These are phyloP conservation scores for Kodamaea derodonti DNA, from an alignment of 1,139 yeast species.

Conservation along the genomic window DNA sequence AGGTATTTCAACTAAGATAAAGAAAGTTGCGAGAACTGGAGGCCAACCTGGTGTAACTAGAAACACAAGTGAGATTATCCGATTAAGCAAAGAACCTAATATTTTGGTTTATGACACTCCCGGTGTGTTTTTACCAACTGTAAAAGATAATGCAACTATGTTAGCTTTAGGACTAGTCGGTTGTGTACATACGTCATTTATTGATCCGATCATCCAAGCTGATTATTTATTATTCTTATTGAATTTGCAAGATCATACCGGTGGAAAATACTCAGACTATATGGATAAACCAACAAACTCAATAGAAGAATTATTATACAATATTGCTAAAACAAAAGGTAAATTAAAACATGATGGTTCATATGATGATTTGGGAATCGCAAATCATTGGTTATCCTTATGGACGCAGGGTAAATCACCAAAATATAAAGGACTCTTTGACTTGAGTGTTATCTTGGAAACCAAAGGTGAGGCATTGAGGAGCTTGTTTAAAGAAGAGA, in stretches of 20 bases:
- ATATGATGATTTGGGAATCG: constrained; percentile 59
- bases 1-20: constrained; percentile 32
- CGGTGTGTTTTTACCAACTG: constrained; percentile 82
- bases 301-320: constrained; percentile 54
- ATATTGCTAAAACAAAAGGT: constrained; percentile 46
- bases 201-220: constrained; percentile 84
- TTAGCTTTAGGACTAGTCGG: constrained; percentile 71
- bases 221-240: constrained; percentile 76
- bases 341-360: constrained; percentile 29
- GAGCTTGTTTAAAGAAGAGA: constrained; percentile 26
- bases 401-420: constrained; percentile 59
- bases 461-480: constrained; percentile 23
- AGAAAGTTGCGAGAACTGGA: constrained; percentile 81
- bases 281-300: constrained; percentile 70
- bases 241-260: constrained; percentile 58
- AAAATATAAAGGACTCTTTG: constrained; percentile 34
- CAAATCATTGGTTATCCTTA: constrained; percentile 62
- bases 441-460: constrained; percentile 32
- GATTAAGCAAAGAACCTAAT: constrained; percentile 59
- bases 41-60: constrained; percentile 90
- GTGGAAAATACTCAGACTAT: constrained; percentile 43
- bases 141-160: constrained; percentile 66
- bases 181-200: constrained; percentile 63
- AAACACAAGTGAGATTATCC: constrained; percentile 71
- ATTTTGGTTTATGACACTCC: constrained; percentile 86